Conservation (phyloP, 2,329 filamentous ascomycete genomes). For the Triangularia verruculosa region DNA sequence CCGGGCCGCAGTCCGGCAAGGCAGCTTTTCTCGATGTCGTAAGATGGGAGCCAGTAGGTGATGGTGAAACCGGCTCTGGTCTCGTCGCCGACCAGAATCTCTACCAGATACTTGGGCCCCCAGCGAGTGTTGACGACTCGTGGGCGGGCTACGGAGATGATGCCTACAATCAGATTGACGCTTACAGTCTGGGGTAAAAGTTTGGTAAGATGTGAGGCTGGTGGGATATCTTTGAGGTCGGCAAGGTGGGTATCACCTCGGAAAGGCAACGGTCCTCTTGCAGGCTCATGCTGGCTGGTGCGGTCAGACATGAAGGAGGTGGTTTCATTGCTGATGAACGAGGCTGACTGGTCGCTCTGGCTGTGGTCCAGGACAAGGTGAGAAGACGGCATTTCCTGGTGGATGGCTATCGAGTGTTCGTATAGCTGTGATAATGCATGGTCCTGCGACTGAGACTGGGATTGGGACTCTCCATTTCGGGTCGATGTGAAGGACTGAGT, state of each 20-base stretch:
- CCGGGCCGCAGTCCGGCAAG: conserved; percentile 57
- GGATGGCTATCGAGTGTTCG: conserved; percentile 70
- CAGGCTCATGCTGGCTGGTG: conserved; percentile 12
- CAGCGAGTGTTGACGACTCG: conserved; percentile 66
- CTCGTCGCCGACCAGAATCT: conserved; percentile 81
- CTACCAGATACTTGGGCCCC: conserved; percentile 64
- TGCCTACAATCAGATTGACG: conserved; percentile 74
- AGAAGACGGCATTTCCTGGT: conserved; percentile 64
- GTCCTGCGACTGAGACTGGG: conserved; percentile 15
- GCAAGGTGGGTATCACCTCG: conserved; percentile 42
- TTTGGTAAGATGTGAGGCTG: conserved; percentile 59
- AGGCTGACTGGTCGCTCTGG: conserved; percentile 29
- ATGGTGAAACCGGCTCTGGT: conserved; percentile 76
- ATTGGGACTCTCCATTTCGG: conserved; percentile 12
- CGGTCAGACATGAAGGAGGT: conserved; percentile 31
- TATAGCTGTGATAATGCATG: conserved; percentile 63
- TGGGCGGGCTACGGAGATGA: conserved; percentile 68
- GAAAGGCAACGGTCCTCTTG: conserved; percentile 6
- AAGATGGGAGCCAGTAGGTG: conserved; percentile 71
- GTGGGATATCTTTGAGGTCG: conserved; percentile 68
- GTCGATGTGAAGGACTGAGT: conserved; percentile 35
- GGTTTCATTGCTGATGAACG: conserved; percentile 34
- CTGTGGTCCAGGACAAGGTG: conserved; percentile 41
- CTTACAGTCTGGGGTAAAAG: conserved; percentile 79
- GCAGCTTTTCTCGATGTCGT: conserved; percentile 33